A percentile compares a stretch with the other conserved stretches of the same genome.
Evolutionary conservation across 2,329 filamentous ascomycete species (phyloP).

Genomic region (Cladophialophora immunda): DNA sequence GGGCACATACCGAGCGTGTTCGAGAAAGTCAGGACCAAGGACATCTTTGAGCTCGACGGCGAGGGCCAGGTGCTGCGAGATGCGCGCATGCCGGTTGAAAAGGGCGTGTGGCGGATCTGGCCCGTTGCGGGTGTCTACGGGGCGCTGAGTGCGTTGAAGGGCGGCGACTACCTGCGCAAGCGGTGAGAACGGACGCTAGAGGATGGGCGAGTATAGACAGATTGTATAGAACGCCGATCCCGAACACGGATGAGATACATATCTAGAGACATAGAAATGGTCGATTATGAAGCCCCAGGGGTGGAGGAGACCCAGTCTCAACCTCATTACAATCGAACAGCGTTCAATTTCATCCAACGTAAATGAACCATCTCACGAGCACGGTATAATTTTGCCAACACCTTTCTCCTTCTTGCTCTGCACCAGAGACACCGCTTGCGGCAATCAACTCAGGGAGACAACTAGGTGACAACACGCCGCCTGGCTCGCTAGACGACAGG

Average conservation of each 20-base stretch:
- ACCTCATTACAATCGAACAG: neutral
- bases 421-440: neutral
- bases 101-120: slow-evolving; percentile 39
- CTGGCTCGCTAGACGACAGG: too few species aligned
- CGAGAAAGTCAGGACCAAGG: slow-evolving; percentile 47
- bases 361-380: neutral
- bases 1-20: slow-evolving; percentile 46
- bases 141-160: slow-evolving; percentile 36
- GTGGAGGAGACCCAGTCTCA: neutral
- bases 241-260: too few species aligned
- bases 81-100: slow-evolving; percentile 28
- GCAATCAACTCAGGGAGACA: too few species aligned
- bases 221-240: too few species aligned
- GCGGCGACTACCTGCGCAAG: slow-evolving; percentile 41
- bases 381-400: neutral
- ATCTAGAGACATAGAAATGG: slow-evolving; percentile 7
- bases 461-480: too few species aligned
- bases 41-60: slow-evolving; percentile 40
- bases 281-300: neutral
- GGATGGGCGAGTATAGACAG: too few species aligned
- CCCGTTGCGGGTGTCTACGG: slow-evolving; percentile 39
- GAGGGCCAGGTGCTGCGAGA: slow-evolving; percentile 35
- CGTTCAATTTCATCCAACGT: neutral
- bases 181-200: too few species aligned
- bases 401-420: neutral